These are phyloP conservation scores for Lumnitzera littorea DNA, from an alignment of 345 rosid species.

Conservation along the genomic window DNA sequence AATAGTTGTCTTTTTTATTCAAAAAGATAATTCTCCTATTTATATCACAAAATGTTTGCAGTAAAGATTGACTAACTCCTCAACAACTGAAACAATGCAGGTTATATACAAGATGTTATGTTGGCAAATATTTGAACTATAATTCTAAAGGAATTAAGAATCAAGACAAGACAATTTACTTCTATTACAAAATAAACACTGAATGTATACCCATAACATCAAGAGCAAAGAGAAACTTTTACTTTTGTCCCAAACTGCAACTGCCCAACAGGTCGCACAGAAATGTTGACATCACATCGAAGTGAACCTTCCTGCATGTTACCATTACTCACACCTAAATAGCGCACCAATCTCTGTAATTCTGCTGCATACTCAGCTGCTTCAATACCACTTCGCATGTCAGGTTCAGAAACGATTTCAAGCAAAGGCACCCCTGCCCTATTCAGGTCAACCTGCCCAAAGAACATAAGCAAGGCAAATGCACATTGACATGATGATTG, in stretches of 20 bases:
- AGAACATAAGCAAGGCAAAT: conserved; percentile 8
- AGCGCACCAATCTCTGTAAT: conserved; percentile 78
- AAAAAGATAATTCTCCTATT: too few species aligned
- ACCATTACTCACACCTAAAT: conserved; percentile 80
- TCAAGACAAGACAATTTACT: too few species aligned
- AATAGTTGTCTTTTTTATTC: too few species aligned
- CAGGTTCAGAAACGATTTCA: conserved; percentile 96
- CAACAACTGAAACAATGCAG: too few species aligned
- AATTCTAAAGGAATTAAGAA: too few species aligned
- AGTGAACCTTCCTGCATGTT: conserved; percentile 98
- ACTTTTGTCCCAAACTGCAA: conserved; percentile 89
- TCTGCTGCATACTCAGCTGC: conserved; percentile 86
- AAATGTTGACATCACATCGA: conserved; percentile 93
- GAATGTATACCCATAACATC: background rate
- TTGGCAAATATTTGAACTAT: too few species aligned
- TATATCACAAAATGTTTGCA: too few species aligned
- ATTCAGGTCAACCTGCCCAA: conserved; percentile 74
- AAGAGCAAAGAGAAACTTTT: background rate
- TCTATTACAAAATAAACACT: too few species aligned
- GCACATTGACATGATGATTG: conserved; percentile 4
- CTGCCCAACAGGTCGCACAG: conserved; percentile 80
- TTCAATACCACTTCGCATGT: conserved; percentile 86
- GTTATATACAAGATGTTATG: too few species aligned
- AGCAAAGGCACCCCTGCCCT: conserved; percentile 98
- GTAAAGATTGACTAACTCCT: too few species aligned